Evolutionary conservation across 2,329 filamentous ascomycete genomes (phyloP).

Genomic region (Trichoderma polysporum): DNA sequence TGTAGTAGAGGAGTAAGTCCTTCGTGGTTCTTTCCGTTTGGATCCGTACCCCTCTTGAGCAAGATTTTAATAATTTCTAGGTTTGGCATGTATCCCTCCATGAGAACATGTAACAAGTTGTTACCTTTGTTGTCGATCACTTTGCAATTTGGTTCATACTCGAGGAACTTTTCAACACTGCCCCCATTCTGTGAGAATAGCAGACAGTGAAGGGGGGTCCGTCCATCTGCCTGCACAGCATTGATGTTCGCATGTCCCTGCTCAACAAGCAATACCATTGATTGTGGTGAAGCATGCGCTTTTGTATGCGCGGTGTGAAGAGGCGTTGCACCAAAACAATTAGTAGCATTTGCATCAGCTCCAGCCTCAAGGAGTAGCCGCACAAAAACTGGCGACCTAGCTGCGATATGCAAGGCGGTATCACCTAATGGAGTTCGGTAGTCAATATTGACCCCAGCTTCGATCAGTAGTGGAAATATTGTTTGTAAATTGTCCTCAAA

Average conservation of each 20-base stretch:
- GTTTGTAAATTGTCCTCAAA: neutral
- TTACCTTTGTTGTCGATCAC: slow-evolving; percentile 26
- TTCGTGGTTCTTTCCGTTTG: slow-evolving; percentile 24
- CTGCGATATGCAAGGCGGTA: slow-evolving; percentile 26
- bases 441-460: slow-evolving; percentile 29
- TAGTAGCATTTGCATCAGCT: slow-evolving; percentile 26
- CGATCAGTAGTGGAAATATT: slow-evolving; percentile 25
- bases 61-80: slow-evolving; percentile 10
- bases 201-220: slow-evolving; percentile 27
- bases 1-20: slow-evolving; percentile 25
- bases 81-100: neutral
- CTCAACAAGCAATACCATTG: slow-evolving; percentile 28
- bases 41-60: slow-evolving; percentile 26
- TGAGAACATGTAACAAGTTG: slow-evolving; percentile 24
- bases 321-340: slow-evolving; percentile 22
- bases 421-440: slow-evolving; percentile 21
- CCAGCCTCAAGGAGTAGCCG: slow-evolving; percentile 27
- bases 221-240: slow-evolving; percentile 20
- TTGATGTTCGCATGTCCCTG: slow-evolving; percentile 29
- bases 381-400: slow-evolving; percentile 5
- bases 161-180: slow-evolving; percentile 14
- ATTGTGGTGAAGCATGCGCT: neutral
- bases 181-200: neutral
- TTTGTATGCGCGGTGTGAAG: slow-evolving; percentile 18
- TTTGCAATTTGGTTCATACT: slow-evolving; percentile 26